Evolutionary conservation across 345 rosid species (phyloP), one percentile per base, ranked within the genome.

Genomic region (sweet orange (Citrus sinensis)): DNA sequence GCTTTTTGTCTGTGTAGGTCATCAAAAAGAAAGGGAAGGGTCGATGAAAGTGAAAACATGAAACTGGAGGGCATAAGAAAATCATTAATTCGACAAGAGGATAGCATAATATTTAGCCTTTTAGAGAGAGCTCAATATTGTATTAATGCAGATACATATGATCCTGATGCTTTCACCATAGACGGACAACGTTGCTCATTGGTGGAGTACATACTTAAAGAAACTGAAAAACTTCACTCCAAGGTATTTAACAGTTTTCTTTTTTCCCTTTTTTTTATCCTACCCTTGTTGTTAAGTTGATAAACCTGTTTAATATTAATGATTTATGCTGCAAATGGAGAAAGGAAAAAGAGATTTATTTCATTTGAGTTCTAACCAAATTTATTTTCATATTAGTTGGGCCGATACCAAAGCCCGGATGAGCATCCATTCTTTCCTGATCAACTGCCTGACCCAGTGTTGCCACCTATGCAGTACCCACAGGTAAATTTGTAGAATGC

Each of bases 391-490:
- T 29, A 35, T 81, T 84, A 94, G 97, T 91, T 89, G 61, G 98
- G 98, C 72, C 88, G 97, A 72, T 94, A 89, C 80, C 85, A 90
- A 80, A 92, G 98, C 84, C 98, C 98, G 27, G 98, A 94, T 82
- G 97, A 94, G 80, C 93, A 90, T 82, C 93, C 97, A 13, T 92
- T 94, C 90, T 92, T 91, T 89, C 92, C 92, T 2, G 84, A 89
- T 27, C 87, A 88, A 77, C 75, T 94, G 58, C 97, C 97, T 4
- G 89, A 87, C 80, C 91, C 96, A 35, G 7, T 87, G 82, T 83
- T 94, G 81, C 97, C 98, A 25, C 97, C 98, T 70, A 39, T 94
- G 78, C 94, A 94, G 67, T 94, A 91, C 78, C 96, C 93, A 63
- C 82, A 92, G 89, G 96, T 84, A 66, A 67, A 60, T 46, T 61